Evolutionary conservation across 768 basidiomycete genomes (phyloP).

Genomic region (Cystofilobasidium ferigula): DNA sequence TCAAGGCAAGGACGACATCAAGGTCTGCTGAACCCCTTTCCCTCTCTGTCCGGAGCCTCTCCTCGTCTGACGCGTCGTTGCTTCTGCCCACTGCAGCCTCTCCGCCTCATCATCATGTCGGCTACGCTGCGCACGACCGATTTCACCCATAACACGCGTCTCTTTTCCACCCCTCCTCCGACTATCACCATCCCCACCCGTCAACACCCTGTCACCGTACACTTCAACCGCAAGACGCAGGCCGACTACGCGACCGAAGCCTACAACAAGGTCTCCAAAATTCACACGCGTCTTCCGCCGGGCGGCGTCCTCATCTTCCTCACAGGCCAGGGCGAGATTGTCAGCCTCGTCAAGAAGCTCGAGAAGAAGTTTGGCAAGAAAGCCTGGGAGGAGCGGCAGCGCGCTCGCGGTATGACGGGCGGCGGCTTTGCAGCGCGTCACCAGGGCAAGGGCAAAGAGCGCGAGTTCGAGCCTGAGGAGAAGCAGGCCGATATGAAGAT

Average conservation of each 20-base stretch:
- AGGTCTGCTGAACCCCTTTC: slow-evolving; percentile 43
- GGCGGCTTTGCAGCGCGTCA: background rate
- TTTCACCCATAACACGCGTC: slow-evolving; percentile 69
- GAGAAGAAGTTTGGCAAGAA: slow-evolving; percentile 64
- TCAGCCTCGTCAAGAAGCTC: slow-evolving; percentile 66
- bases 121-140: slow-evolving; percentile 89
- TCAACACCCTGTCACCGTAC: slow-evolving; percentile 87
- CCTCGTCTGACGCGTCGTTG: too few species aligned
- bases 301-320: slow-evolving; percentile 89
- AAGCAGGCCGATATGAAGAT: slow-evolving; percentile 26
- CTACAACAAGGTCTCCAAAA: slow-evolving; percentile 77
- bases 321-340: slow-evolving; percentile 93
- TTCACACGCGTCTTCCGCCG: slow-evolving; percentile 79
- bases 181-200: slow-evolving; percentile 79
- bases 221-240: slow-evolving; percentile 76
- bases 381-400: slow-evolving; percentile 50
- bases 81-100: slow-evolving; percentile 52
- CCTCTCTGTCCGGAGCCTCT: background rate
- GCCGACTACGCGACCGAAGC: slow-evolving; percentile 85
- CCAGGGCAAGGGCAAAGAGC: slow-evolving; percentile 12
- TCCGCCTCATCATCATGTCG: slow-evolving; percentile 95
- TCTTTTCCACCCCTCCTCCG: slow-evolving; percentile 79
- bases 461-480: slow-evolving; percentile 13
- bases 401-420: slow-evolving; percentile 21
- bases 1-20: slow-evolving; percentile 54